Conservation (phyloP, 2,329 filamentous ascomycete genomes). For the Dactylellina leptospora region DNA sequence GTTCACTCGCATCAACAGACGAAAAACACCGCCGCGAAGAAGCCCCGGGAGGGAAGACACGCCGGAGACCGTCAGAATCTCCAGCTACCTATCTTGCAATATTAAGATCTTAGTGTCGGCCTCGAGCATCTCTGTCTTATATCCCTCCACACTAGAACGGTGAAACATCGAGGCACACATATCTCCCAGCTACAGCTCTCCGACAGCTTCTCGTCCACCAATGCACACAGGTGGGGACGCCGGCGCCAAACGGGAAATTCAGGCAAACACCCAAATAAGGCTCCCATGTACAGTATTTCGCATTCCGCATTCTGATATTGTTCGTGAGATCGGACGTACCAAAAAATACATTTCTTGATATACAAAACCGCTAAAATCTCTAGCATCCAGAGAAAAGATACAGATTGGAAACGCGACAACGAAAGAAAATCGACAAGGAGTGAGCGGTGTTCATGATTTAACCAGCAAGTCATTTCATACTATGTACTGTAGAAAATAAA, state of each 20-base stretch:
- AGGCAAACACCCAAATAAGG: constrained; percentile 18
- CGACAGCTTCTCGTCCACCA: too few species aligned
- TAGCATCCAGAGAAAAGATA: constrained; percentile 15
- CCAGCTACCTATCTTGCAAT: neutral
- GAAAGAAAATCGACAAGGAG: constrained; percentile 18
- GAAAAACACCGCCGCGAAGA: neutral
- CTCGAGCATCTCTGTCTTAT: neutral
- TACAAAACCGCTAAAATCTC: constrained; percentile 43
- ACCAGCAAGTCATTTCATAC: constrained; percentile 24
- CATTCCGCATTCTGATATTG: too few species aligned
- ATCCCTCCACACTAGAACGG: neutral
- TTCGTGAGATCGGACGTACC: too few species aligned
- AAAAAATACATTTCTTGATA: constrained; percentile 41
- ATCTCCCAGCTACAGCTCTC: too few species aligned
- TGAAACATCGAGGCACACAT: constrained; percentile 11
- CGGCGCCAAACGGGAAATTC: constrained; percentile 45
- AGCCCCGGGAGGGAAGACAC: too few species aligned
- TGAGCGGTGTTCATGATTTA: constrained; percentile 30
- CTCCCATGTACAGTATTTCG: too few species aligned
- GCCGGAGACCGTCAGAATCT: too few species aligned
- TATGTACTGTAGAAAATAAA: constrained; percentile 47
- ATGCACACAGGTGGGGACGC: constrained; percentile 32
- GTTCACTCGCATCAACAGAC: too few species aligned
- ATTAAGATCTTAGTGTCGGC: neutral
- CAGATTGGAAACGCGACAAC: neutral